Conservation (phyloP, 768 basidiomycete genomes). For the Trametes cingulata region DNA sequence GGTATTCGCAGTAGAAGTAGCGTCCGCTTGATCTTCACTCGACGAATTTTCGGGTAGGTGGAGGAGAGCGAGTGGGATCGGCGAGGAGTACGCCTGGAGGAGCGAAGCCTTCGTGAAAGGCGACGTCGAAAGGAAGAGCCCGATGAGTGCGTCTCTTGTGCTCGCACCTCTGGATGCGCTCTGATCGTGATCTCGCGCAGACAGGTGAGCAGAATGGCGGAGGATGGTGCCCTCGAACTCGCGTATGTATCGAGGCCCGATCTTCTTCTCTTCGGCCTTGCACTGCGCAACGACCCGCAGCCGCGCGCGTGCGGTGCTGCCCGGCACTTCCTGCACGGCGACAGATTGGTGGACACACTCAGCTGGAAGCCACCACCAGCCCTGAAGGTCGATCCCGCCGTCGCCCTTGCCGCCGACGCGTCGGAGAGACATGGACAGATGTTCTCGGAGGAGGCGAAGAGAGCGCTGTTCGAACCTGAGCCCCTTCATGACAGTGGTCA, state of each 20-base stretch:
- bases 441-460: slow-evolving; percentile 54
- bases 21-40: neutral
- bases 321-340: neutral
- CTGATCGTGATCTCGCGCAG: neutral
- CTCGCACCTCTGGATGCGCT: neutral
- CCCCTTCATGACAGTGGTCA: slow-evolving; percentile 66
- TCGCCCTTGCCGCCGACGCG: slow-evolving; percentile 87
- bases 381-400: slow-evolving; percentile 84
- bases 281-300: slow-evolving; percentile 85
- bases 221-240: slow-evolving; percentile 90
- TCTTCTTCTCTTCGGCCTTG: slow-evolving; percentile 85
- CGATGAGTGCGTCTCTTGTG: slow-evolving; percentile 47
- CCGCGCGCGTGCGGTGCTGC: slow-evolving; percentile 33
- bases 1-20: neutral
- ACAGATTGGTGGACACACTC: neutral
- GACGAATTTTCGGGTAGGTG: slow-evolving; percentile 54
- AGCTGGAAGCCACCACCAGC: slow-evolving; percentile 90
- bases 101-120: slow-evolving; percentile 73
- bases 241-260: slow-evolving; percentile 77
- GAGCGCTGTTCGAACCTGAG: slow-evolving; percentile 74
- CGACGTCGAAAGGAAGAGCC: slow-evolving; percentile 78
- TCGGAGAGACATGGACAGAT: slow-evolving; percentile 77
- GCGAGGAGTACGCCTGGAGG: slow-evolving; percentile 69
- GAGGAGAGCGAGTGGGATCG: slow-evolving; percentile 76
- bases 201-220: slow-evolving; percentile 37